These are phyloP conservation scores for Nepenthes gracilis DNA, from an alignment of 148 eudicot species.

Conservation along the genomic window DNA sequence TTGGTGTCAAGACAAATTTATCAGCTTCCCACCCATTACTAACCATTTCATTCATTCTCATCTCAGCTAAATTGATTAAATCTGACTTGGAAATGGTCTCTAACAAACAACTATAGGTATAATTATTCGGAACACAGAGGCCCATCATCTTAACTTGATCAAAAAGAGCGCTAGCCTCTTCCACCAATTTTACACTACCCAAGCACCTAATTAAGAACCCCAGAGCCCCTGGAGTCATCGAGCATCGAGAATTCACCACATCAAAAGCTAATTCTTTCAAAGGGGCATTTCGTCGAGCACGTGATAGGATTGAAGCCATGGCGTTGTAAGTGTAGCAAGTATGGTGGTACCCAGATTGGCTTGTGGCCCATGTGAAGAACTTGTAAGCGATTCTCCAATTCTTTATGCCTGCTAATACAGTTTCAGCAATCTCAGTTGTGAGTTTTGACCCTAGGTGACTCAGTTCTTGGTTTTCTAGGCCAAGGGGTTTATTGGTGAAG, in stretches of 20 bases:
- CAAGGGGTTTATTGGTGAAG: slow-evolving; percentile 29
- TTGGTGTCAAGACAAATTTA: slow-evolving; percentile 64
- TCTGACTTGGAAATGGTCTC: slow-evolving; percentile 48
- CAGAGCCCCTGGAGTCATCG: slow-evolving; percentile 54
- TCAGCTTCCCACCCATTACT: slow-evolving; percentile 35
- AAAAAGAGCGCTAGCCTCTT: slow-evolving; percentile 57
- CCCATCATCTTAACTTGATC: slow-evolving; percentile 41
- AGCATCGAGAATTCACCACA: slow-evolving; percentile 24
- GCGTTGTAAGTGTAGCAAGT: slow-evolving; percentile 57
- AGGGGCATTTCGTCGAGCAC: slow-evolving; percentile 75
- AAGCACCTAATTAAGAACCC: slow-evolving; percentile 70
- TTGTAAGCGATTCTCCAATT: slow-evolving; percentile 45
- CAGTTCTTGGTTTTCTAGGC: slow-evolving; percentile 18
- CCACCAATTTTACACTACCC: slow-evolving; percentile 44
- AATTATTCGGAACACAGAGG: slow-evolving; percentile 42
- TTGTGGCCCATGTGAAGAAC: slow-evolving; percentile 65
- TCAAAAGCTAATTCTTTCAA: slow-evolving; percentile 29
- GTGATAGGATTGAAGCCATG: slow-evolving; percentile 65
- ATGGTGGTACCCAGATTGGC: slow-evolving; percentile 46
- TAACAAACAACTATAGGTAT: slow-evolving; percentile 64
- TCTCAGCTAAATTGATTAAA: slow-evolving; percentile 32
- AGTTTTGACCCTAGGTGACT: slow-evolving; percentile 30
- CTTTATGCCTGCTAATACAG: slow-evolving; percentile 29
- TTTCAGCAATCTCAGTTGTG: slow-evolving; percentile 46
- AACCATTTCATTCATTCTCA: slow-evolving; percentile 63